A percentile compares a stretch with the other conserved stretches of the same genome.
Evolutionary conservation across 768 basidiomycete species (phyloP).

Genomic region (Macrolepiota fuliginosa): DNA sequence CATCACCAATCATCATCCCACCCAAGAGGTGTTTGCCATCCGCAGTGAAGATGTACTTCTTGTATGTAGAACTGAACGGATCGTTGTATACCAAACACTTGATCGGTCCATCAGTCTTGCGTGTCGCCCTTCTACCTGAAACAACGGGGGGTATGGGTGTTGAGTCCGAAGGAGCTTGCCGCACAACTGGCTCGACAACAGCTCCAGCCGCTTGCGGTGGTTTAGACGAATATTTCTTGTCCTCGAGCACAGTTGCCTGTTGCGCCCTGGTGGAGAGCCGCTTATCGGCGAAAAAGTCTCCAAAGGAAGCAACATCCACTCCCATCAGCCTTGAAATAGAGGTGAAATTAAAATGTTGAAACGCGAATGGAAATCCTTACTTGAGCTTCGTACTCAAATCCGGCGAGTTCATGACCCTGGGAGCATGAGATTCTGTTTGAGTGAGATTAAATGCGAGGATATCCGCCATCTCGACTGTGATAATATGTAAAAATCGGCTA

Average conservation of each 20-base stretch:
- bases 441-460: constrained; percentile 73
- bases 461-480: constrained; percentile 66
- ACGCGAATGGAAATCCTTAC: constrained; percentile 12
- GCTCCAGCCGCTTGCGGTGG: no score
- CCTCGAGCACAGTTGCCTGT: not conserved
- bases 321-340: constrained; percentile 26
- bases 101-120: constrained; percentile 34
- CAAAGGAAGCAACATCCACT: constrained; percentile 61
- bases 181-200: no score
- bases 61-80: constrained; percentile 70
- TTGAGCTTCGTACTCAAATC: constrained; percentile 73
- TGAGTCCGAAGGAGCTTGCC: not conserved
- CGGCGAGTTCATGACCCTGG: constrained; percentile 47
- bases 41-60: constrained; percentile 72
- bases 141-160: not conserved
- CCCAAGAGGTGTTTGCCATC: constrained; percentile 73
- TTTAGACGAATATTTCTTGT: no score
- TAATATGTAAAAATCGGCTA: not conserved
- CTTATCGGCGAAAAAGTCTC: constrained; percentile 70
- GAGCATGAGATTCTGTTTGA: constrained; percentile 36
- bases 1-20: constrained; percentile 81
- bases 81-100: constrained; percentile 68
- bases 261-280: constrained; percentile 19
- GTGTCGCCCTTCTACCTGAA: constrained; percentile 1
- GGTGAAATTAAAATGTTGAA: not conserved